Evolutionary conservation across 2,329 filamentous ascomycete species (phyloP).

Genomic region (Stagonosporopsis tanaceti): DNA sequence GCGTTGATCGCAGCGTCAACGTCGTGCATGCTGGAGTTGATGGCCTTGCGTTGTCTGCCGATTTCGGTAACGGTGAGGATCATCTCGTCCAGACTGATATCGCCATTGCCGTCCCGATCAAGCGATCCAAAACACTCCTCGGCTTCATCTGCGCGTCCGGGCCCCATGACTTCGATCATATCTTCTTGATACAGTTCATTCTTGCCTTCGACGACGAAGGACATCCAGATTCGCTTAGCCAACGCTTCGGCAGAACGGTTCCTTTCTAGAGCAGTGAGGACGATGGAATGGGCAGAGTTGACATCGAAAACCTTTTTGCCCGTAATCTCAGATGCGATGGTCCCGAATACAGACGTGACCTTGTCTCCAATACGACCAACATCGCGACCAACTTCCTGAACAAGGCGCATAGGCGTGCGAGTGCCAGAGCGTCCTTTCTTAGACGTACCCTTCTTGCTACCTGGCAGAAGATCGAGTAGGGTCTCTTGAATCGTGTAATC

Average conservation of each 20-base stretch:
- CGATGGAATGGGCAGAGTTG: constrained; percentile 86
- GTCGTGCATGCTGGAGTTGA: constrained; percentile 94
- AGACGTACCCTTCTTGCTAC: constrained; percentile 60
- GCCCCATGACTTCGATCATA: constrained; percentile 84
- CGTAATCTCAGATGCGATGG: constrained; percentile 92
- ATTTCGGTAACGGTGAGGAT: constrained; percentile 84
- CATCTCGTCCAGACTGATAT: constrained; percentile 96
- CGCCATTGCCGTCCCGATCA: constrained; percentile 88
- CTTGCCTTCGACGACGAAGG: constrained; percentile 89
- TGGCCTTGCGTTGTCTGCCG: constrained; percentile 84
- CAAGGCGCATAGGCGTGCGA: constrained; percentile 78
- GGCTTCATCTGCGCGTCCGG: constrained; percentile 75
- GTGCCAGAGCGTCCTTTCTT: constrained; percentile 65
- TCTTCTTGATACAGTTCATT: constrained; percentile 83
- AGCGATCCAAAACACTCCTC: constrained; percentile 84
- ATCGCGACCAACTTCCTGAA: constrained; percentile 72
- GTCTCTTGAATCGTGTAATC: constrained; percentile 89
- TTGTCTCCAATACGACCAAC: constrained; percentile 86
- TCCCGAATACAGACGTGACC: constrained; percentile 90
- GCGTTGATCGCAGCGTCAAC: constrained; percentile 93
- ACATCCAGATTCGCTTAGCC: constrained; percentile 97
- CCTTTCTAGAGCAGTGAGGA: constrained; percentile 88
- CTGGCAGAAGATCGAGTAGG: constrained; percentile 65
- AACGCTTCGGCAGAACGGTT: constrained; percentile 85
- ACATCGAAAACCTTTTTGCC: constrained; percentile 96